Percentiles rank a stretch among this genome's conserved stretches.
phyloP scores from a whole-genome alignment of 495 filamentous ascomycete species.

The Filosporella fistucella region DNA sequence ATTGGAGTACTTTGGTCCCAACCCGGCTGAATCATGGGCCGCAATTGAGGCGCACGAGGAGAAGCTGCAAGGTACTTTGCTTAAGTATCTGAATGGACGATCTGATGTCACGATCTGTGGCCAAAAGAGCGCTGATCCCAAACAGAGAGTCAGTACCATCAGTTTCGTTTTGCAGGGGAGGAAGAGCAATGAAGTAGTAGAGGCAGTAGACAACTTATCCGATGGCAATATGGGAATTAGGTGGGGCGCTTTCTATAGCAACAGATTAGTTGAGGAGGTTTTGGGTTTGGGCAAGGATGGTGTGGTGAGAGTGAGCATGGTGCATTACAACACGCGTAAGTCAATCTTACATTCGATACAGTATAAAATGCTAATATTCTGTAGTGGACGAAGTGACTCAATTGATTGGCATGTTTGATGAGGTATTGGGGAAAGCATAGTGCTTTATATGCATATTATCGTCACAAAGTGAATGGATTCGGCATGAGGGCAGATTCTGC shows the following conservation, averaged over 20 bases:
- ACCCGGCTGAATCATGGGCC: constrained; percentile 36
- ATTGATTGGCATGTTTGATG: constrained; percentile 42
- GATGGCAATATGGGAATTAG: constrained; percentile 48
- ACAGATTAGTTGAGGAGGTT: constrained; percentile 54
- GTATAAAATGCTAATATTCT: constrained; percentile 18
- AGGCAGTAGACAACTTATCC: constrained; percentile 51
- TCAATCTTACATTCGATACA: constrained; percentile 8
- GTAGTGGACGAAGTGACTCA: constrained; percentile 51
- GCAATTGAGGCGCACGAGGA: constrained; percentile 54
- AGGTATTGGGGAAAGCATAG: constrained; percentile 10
- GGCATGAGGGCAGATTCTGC: too few relatives aligned
- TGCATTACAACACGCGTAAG: constrained; percentile 74
- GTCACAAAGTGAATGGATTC: too few relatives aligned
- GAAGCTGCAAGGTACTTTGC: constrained; percentile 50
- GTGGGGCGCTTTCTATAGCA: constrained; percentile 66
- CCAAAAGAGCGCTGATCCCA: constrained; percentile 35
- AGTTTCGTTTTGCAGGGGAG: constrained; percentile 59
- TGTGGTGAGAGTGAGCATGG: constrained; percentile 64
- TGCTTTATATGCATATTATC: too few relatives aligned
- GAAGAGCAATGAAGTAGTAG: constrained; percentile 53
- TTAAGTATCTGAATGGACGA: constrained; percentile 46
- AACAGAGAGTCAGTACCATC: constrained; percentile 55
- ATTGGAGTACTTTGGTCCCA: constrained; percentile 46
- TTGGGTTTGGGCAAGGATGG: constrained; percentile 54
- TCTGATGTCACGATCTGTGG: constrained; percentile 53